A percentile compares a stretch with the other conserved stretches of the same genome.
Conservation (phyloP, 2,329 filamentous ascomycete species). For the Epichloe scottii region DNA sequence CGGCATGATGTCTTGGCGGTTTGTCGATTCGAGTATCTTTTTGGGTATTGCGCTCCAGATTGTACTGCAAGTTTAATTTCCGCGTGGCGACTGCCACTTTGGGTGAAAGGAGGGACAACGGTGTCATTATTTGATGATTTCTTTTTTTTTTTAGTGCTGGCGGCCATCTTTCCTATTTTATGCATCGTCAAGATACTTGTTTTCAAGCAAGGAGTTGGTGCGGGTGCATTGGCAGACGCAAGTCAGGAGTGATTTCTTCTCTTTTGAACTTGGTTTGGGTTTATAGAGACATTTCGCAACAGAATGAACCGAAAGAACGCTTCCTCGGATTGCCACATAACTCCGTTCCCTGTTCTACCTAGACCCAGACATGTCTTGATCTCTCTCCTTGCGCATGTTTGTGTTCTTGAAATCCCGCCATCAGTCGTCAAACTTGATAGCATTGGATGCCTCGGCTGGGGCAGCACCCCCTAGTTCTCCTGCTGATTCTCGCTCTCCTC, state of each 20-base stretch:
- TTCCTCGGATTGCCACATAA: conserved; percentile 1
- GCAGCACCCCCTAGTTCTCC: conserved; percentile 10
- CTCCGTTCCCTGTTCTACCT: neutral
- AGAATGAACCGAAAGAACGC: neutral
- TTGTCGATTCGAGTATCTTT: neutral
- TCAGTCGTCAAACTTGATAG: neutral
- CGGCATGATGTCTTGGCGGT: conserved; percentile 13
- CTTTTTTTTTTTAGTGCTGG: neutral
- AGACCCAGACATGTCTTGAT: neutral
- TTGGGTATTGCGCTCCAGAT: neutral
- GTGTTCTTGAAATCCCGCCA: neutral
- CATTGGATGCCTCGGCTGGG: conserved; percentile 12
- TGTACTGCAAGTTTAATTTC: neutral
- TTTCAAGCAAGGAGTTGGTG: neutral
- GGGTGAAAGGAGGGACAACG: neutral
- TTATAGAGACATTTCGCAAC: neutral
- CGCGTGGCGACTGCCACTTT: neutral
- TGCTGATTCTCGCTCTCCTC: conserved; percentile 26
- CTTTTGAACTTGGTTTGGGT: neutral
- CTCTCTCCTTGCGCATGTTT: neutral
- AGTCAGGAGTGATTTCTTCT: neutral
- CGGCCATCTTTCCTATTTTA: neutral
- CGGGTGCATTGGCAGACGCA: neutral
- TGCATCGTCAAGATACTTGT: neutral
- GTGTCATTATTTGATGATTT: neutral